Evolutionary conservation across 2,329 filamentous ascomycete species (phyloP).

Genomic region (Fusarium sp.): DNA sequence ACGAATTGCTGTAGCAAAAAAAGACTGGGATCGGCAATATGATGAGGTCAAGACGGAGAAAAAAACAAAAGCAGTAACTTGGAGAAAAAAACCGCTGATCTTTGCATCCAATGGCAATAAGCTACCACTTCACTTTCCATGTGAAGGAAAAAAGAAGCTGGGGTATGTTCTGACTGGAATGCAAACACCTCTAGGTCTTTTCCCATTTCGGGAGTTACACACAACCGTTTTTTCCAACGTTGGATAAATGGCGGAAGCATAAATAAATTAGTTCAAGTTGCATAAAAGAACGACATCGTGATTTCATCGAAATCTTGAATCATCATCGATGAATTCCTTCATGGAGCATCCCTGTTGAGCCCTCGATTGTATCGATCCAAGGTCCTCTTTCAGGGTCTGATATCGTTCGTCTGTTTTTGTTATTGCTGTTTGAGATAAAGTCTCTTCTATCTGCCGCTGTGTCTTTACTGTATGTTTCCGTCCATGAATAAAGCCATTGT

Average conservation of each 20-base stretch:
- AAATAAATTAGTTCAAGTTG: constrained; percentile 6
- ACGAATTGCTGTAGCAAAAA: background rate
- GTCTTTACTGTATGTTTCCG: constrained; percentile 2
- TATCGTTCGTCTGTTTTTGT: constrained; percentile 20
- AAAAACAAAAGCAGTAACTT: constrained; percentile 2
- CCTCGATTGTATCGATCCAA: background rate
- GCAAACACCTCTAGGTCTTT: background rate
- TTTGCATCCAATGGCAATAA: constrained; percentile 37
- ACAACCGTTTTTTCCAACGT: constrained; percentile 23
- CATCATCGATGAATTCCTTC: constrained; percentile 4
- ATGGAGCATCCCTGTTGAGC: constrained; percentile 2
- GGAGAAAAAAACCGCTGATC: constrained; percentile 19
- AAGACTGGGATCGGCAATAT: constrained; percentile 5
- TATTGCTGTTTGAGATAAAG: constrained; percentile 7
- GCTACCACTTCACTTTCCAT: constrained; percentile 20
- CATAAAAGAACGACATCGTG: constrained; percentile 4
- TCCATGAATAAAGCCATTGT: constrained; percentile 14
- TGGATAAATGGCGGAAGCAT: constrained; percentile 14
- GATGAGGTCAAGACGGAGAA: constrained; percentile 30
- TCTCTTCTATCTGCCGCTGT: constrained; percentile 8
- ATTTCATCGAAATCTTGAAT: constrained; percentile 13
- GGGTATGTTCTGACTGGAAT: constrained; percentile 4
- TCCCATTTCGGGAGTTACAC: constrained; percentile 22
- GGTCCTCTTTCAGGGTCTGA: constrained; percentile 26
- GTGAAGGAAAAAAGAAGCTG: constrained; percentile 19